Evolutionary conservation across 2,329 filamentous ascomycete genomes (phyloP), one percentile per base, ranked within the genome.

Genomic region (Leptodontidium sp.): DNA sequence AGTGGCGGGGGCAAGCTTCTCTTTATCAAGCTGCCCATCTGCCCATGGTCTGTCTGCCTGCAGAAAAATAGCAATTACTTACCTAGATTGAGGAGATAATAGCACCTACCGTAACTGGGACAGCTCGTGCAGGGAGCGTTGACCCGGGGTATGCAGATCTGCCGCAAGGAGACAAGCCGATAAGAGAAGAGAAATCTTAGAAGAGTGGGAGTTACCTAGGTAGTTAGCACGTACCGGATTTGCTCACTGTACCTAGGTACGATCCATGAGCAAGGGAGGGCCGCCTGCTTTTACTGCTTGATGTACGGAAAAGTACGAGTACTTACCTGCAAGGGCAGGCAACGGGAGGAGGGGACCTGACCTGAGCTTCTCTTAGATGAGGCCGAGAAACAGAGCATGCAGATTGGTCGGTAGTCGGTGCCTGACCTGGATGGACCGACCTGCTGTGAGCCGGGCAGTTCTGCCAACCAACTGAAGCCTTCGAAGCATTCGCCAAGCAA

Each of bases 21-120:
- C 61, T 53, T 64, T 68, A 68, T 64, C 40, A 68, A 62, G 26
- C n/a, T 59, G 35, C 57, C 21, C 57, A 40, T 45, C n/a, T 59
- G 35, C 57, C 21, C 57, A 40, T 45, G 24, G 21, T 43, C 45
- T 59, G 55, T 21, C 35, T 59, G 55, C 55, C 55, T 43, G 57
- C 57, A 59, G 57, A 59, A 40, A 3, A 50, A 24, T 62, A 35
- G 26, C 5, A 49, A 49, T 47, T 49, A 50, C 40, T 11, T 62
- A 32, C 29, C 29, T 32, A 40, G 35, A 65, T 57, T 65, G 62
- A 50, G 15, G 45, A 65, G 26, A 2, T 29, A 50, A 32, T 57
- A 61, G 64, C 64, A 67, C 68, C 64, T 69, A 64, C 64, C 61
- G 65, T 35, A 63, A 53, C 45, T 64, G 64, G 68, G 38, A 64